These are phyloP conservation scores for Theobroma grandiflorum DNA, from an alignment of 441 rosid genomes.

Conservation along the genomic window DNA sequence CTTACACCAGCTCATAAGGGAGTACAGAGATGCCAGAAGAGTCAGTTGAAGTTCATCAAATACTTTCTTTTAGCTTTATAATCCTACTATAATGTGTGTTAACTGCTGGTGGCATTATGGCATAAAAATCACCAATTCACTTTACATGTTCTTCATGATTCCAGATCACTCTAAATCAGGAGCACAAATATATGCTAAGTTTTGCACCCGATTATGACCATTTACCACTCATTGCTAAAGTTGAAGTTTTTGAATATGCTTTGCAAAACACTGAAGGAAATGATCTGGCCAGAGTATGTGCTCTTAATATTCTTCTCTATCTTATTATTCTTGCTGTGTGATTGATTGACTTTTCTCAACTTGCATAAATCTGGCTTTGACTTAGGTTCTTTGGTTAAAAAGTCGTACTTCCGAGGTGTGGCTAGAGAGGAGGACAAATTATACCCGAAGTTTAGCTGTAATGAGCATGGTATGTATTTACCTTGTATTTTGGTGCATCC, in stretches of 20 bases:
- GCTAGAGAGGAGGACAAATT: constrained; percentile 99
- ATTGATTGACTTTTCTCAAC: constrained; percentile 25
- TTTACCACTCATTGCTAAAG: constrained; percentile 93
- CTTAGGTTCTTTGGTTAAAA: constrained; percentile 98
- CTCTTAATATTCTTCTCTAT: constrained; percentile 25
- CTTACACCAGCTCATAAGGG: constrained; percentile 91
- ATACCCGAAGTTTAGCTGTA: constrained; percentile 97
- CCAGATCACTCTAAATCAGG: constrained; percentile 93
- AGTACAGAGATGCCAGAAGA: constrained; percentile 97
- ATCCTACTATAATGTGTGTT: not conserved
- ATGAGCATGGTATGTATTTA: constrained; percentile 94
- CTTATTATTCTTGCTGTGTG: constrained; percentile 16
- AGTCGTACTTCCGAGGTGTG: constrained; percentile 99
- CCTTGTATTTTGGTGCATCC: not conserved
- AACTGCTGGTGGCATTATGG: not conserved
- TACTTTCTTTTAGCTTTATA: constrained; percentile 26
- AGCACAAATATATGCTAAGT: constrained; percentile 90
- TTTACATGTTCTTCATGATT: constrained; percentile 38
- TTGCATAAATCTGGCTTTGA: constrained; percentile 33
- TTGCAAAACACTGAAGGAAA: constrained; percentile 93
- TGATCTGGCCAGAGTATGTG: constrained; percentile 89
- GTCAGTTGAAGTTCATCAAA: constrained; percentile 45
- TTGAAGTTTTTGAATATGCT: constrained; percentile 95
- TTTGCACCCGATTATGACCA: constrained; percentile 97
- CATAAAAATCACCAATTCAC: constrained; percentile 11